Evolutionary conservation across 2,329 filamentous ascomycete species (phyloP).

Genomic region (Colletotrichum cordylinicola): DNA sequence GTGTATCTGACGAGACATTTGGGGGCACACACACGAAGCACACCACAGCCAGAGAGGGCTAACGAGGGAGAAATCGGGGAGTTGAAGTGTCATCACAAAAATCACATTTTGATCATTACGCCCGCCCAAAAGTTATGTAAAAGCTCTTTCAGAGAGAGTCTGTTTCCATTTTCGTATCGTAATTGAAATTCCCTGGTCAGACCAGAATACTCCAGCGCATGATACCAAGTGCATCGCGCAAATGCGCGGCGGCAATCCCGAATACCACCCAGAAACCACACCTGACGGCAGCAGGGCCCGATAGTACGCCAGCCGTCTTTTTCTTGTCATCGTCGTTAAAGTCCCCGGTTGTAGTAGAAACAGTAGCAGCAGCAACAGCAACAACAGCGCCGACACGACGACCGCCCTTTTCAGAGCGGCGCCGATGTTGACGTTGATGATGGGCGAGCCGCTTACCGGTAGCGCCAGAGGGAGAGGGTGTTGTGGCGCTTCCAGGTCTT

Average conservation of each 20-base stretch:
- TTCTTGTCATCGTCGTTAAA: not conserved
- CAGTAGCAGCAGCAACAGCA: not conserved
- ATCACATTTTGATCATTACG: conserved; percentile 23
- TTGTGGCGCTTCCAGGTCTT: conserved; percentile 99
- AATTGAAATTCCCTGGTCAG: conserved; percentile 14
- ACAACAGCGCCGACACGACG: not conserved
- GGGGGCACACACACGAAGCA: not conserved
- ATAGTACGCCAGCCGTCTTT: not conserved
- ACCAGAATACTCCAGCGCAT: conserved; percentile 23
- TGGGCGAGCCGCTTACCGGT: conserved; percentile 70
- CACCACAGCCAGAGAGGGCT: not conserved
- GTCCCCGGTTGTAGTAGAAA: not conserved
- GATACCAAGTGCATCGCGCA: conserved; percentile 19
- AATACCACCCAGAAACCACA: conserved; percentile 11
- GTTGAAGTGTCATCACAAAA: conserved; percentile 9
- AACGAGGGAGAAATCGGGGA: not conserved
- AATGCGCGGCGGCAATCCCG: conserved; percentile 13
- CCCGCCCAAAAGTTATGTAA: conserved; percentile 8
- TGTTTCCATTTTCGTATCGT: conserved; percentile 23
- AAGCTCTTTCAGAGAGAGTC: conserved; percentile 11
- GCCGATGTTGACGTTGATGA: not conserved
- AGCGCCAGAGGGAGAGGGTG: conserved; percentile 98
- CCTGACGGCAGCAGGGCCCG: not conserved
- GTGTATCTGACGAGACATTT: not conserved
- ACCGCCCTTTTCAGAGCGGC: not conserved